Evolutionary conservation across 257 asterid genomes (phyloP).

Genomic region (Gynochthodes officinalis): DNA sequence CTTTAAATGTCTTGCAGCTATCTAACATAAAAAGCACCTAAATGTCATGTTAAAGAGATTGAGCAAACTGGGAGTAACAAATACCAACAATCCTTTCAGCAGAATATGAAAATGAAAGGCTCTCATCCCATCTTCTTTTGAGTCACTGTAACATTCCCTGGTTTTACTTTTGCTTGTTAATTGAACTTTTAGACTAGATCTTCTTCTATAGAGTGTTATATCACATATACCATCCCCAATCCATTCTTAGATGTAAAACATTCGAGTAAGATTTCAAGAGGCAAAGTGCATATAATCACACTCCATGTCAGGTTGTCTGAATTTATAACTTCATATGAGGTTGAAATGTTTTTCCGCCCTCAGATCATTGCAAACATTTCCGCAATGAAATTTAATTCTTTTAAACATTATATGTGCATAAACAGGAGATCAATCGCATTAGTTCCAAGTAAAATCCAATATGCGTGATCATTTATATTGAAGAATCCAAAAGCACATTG

Average conservation of each 20-base stretch:
- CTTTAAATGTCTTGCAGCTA: too few relatives aligned
- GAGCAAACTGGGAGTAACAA: too few relatives aligned
- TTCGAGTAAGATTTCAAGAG: background rate
- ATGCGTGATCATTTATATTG: background rate
- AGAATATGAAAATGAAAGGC: too few relatives aligned
- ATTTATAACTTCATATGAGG: too few relatives aligned
- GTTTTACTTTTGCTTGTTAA: background rate
- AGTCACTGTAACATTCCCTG: too few relatives aligned
- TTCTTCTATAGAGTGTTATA: background rate
- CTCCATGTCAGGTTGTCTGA: background rate
- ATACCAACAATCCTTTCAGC: too few relatives aligned
- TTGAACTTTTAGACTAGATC: background rate
- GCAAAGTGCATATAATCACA: background rate
- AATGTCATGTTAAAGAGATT: background rate
- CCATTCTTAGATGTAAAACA: background rate
- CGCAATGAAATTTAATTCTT: too few relatives aligned
- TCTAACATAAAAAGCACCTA: background rate
- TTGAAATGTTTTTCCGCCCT: too few relatives aligned
- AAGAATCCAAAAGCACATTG: background rate
- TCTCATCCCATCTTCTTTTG: too few relatives aligned
- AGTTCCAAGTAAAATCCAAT: background rate
- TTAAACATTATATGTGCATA: too few relatives aligned
- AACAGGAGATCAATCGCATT: too few relatives aligned
- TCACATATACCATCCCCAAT: background rate
- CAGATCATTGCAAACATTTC: too few relatives aligned